Evolutionary conservation across 371 early-diverging fungal species (phyloP).

Genomic region (Saksenaea vasiformis): DNA sequence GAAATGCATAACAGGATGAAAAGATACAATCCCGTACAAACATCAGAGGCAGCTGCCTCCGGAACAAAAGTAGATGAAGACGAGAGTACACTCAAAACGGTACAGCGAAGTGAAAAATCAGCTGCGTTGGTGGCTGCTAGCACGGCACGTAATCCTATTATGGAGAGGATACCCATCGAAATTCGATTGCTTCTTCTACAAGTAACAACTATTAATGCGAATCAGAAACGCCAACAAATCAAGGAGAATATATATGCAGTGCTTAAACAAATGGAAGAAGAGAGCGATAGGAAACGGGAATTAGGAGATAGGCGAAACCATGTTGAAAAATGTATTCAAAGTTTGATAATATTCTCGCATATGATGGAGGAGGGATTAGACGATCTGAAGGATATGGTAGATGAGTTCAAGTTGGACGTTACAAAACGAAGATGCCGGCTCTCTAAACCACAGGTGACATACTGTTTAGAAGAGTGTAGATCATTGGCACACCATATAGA

Average conservation of each 20-base stretch:
- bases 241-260: no score
- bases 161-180: no score
- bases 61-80: no score
- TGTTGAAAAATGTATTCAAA: slow-evolving; percentile 62
- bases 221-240: no score
- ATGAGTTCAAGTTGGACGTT: slow-evolving; percentile 74
- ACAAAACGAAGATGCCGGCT: slow-evolving; percentile 68
- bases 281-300: no score
- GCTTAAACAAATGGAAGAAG: no score
- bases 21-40: slow-evolving; percentile 13
- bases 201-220: no score
- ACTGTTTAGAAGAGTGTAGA: slow-evolving; percentile 53
- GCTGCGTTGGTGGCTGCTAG: no score
- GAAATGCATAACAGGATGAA: slow-evolving; percentile 23
- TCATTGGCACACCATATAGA: slow-evolving; percentile 49
- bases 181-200: no score
- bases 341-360: slow-evolving; percentile 57
- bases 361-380: slow-evolving; percentile 51
- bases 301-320: no score
- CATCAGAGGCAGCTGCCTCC: slow-evolving; percentile 3
- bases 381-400: slow-evolving; percentile 65
- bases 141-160: no score
- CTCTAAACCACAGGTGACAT: slow-evolving; percentile 53
- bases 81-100: slow-evolving; percentile 12
- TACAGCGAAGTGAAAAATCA: no score